Evolutionary conservation across 169 alveolate species (phyloP).

Genomic region (Cryptosporidium baileyi): DNA sequence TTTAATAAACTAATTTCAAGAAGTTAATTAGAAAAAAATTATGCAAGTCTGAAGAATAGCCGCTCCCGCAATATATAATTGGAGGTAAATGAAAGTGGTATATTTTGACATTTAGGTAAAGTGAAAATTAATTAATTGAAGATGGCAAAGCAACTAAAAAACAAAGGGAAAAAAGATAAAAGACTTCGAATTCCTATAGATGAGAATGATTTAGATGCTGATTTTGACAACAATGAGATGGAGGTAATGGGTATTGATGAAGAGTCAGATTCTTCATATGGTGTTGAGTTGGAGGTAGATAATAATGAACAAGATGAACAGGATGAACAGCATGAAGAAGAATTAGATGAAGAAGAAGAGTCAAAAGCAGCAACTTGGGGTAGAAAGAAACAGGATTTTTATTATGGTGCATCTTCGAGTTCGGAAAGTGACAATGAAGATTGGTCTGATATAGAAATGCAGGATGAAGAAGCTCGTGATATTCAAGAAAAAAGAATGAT

Average conservation of each 20-base stretch:
- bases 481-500: constrained; percentile 46
- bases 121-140: background rate
- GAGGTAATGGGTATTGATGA: constrained; percentile 48
- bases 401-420: constrained; percentile 49
- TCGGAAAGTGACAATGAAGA: constrained; percentile 36
- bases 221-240: constrained; percentile 25
- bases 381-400: constrained; percentile 43
- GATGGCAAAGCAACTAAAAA: background rate
- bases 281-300: background rate
- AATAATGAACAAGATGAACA: background rate
- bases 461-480: constrained; percentile 56
- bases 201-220: constrained; percentile 3
- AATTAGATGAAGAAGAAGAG: constrained; percentile 1
- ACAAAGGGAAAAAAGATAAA: background rate
- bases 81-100: constrained; percentile 21
- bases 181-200: constrained; percentile 9
- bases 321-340: background rate
- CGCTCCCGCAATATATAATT: constrained; percentile 32
- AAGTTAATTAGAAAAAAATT: background rate
- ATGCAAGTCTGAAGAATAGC: background rate
- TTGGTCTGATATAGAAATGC: constrained; percentile 70
- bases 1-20: background rate
- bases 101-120: constrained; percentile 10
- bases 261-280: background rate
- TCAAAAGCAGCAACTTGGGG: constrained; percentile 41